Conservation (phyloP, 352 stramenopile genomes). For the Globisporangium splendens region DNA sequence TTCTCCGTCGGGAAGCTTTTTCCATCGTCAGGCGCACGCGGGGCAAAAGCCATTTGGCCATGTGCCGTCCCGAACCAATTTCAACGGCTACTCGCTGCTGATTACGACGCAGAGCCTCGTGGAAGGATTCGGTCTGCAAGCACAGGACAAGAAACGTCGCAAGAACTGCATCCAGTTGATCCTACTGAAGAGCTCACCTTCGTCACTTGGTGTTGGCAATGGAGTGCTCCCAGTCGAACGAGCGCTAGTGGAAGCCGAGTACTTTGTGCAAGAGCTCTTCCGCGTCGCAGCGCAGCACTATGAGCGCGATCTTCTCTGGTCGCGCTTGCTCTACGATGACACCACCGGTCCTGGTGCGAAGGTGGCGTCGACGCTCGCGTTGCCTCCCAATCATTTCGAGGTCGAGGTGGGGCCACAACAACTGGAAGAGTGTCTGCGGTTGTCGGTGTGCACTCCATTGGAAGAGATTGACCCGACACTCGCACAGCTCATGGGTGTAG, state of each 20-base stretch:
- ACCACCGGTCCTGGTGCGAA: slow-evolving; percentile 40
- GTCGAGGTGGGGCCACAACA: slow-evolving; percentile 79
- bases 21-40: slow-evolving; percentile 46
- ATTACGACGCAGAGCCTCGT: slow-evolving; percentile 70
- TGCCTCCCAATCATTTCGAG: slow-evolving; percentile 56
- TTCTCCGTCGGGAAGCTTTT: slow-evolving; percentile 75
- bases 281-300: slow-evolving; percentile 79
- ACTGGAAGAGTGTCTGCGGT: slow-evolving; percentile 74
- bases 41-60: slow-evolving; percentile 20
- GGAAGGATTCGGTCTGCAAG: slow-evolving; percentile 22
- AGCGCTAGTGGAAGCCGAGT: slow-evolving; percentile 68
- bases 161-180: slow-evolving; percentile 72
- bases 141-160: slow-evolving; percentile 39
- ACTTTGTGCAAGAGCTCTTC: slow-evolving; percentile 78
- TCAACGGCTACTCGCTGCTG: slow-evolving; percentile 63
- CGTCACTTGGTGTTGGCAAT: slow-evolving; percentile 40
- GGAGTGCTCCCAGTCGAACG: slow-evolving; percentile 53
- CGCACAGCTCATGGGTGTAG: slow-evolving; percentile 57
- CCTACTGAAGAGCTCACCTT: slow-evolving; percentile 49
- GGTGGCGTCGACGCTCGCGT: slow-evolving; percentile 47
- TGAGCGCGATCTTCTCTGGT: slow-evolving; percentile 83
- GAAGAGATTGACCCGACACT: slow-evolving; percentile 74
- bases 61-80: slow-evolving; percentile 17
- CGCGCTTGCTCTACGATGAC: slow-evolving; percentile 73
- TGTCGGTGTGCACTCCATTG: slow-evolving; percentile 80